Conservation (phyloP, 306 rosid species). For the Cicer bijugum region DNA sequence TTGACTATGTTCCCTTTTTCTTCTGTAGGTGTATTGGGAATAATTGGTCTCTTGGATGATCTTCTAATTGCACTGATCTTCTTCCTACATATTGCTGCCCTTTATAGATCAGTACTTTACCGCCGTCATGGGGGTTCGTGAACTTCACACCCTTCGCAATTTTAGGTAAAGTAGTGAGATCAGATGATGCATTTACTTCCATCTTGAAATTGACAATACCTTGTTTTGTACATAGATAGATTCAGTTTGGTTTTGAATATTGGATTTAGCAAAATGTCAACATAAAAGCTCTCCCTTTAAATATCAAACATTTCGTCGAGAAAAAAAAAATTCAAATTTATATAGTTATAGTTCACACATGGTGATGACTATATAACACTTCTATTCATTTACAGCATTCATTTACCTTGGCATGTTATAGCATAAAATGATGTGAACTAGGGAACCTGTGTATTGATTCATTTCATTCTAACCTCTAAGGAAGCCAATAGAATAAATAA, state of each 20-base stretch:
- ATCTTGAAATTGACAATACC: constrained; percentile 3
- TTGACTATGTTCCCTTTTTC: neutral
- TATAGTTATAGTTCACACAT: neutral
- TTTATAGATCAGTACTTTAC: constrained; percentile 77
- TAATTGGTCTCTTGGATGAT: constrained; percentile 86
- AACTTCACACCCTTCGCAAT: neutral
- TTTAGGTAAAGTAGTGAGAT: neutral
- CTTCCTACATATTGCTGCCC: constrained; percentile 78
- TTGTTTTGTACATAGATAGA: constrained; percentile 39
- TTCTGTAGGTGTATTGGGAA: constrained; percentile 73
- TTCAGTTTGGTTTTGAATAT: constrained; percentile 20
- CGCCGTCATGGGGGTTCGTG: constrained; percentile 75
- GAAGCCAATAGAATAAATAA: neutral
- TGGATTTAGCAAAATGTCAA: neutral
- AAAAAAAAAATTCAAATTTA: neutral
- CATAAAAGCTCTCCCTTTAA: neutral
- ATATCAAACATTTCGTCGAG: neutral
- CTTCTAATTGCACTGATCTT: constrained; percentile 62
- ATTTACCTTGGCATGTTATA: neutral
- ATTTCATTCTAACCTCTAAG: neutral
- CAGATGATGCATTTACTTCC: constrained; percentile 10
- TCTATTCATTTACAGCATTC: neutral
- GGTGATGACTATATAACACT: neutral
- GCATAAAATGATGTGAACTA: constrained; percentile 5
- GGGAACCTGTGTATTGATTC: neutral